Percentiles rank a stretch among this genome's conserved stretches.
phyloP scores from a whole-genome alignment of 2,329 filamentous ascomycete genomes.

The Conoideocrella luteorostrata region DNA sequence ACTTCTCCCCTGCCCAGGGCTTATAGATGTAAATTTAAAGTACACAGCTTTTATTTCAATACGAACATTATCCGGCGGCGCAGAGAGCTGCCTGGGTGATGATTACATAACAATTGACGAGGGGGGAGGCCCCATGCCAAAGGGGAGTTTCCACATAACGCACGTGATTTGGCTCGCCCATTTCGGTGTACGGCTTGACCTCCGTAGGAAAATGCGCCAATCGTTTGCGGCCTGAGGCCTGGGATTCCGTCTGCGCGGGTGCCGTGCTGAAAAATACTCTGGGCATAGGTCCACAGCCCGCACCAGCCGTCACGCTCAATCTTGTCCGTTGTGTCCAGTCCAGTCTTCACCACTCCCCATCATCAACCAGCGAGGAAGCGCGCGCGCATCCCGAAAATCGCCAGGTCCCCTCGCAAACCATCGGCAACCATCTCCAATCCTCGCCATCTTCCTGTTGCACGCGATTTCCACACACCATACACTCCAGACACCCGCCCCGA shows the following conservation, averaged over 20 bases:
- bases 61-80: too few relatives aligned
- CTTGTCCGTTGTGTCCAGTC: constrained; percentile 45
- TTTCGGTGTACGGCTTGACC: too few relatives aligned
- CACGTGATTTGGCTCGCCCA: too few relatives aligned
- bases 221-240: constrained; percentile 17
- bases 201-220: constrained; percentile 11
- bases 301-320: constrained; percentile 44
- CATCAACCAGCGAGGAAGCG: constrained; percentile 38
- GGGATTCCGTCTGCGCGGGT: constrained; percentile 21
- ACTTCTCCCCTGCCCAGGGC: too few relatives aligned
- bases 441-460: constrained; percentile 47
- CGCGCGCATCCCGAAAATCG: constrained; percentile 57
- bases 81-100: too few relatives aligned
- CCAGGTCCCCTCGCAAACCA: constrained; percentile 53
- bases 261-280: constrained; percentile 40
- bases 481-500: constrained; percentile 34
- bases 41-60: too few relatives aligned
- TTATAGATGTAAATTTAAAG: too few relatives aligned
- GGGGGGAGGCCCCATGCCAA: too few relatives aligned
- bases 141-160: too few relatives aligned
- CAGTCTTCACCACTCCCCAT: constrained; percentile 49
- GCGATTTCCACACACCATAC: constrained; percentile 45
- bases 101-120: too few relatives aligned
- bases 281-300: constrained; percentile 28
- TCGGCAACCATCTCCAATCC: constrained; percentile 51